These are phyloP conservation scores for Thymus quinquecostatus DNA, from an alignment of 257 asterid species.

Conservation along the genomic window DNA sequence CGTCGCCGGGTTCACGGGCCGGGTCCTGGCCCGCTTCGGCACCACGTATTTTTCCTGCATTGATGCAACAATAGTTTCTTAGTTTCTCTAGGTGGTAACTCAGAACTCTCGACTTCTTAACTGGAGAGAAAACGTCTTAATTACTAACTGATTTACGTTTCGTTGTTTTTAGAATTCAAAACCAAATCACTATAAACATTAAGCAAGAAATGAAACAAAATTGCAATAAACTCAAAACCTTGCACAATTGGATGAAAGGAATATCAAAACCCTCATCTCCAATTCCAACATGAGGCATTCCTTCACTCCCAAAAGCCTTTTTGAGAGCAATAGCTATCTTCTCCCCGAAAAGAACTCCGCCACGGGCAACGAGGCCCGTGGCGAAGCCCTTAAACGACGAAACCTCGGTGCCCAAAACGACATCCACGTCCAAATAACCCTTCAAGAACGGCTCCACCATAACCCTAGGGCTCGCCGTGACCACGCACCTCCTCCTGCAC, in stretches of 20 bases:
- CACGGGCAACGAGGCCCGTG: conserved; percentile 21
- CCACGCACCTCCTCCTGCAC: conserved; percentile 35
- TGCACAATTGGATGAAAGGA: conserved; percentile 23
- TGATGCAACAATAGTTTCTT: too few species aligned
- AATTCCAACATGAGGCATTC: conserved; percentile 15
- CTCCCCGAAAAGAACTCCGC: conserved; percentile 19
- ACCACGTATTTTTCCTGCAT: conserved; percentile 39
- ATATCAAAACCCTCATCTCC: neutral
- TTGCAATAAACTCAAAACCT: neutral
- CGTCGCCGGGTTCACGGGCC: conserved; percentile 18
- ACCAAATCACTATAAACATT: too few species aligned
- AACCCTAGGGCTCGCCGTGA: conserved; percentile 34
- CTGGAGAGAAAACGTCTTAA: too few species aligned
- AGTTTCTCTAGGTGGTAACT: too few species aligned
- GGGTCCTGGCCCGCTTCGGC: conserved; percentile 3
- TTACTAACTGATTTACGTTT: too few species aligned
- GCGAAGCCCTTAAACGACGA: conserved; percentile 26
- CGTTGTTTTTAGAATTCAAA: too few species aligned
- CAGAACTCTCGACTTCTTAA: too few species aligned
- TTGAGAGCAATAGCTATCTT: conserved; percentile 13
- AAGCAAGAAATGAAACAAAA: too few species aligned
- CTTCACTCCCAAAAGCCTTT: neutral
- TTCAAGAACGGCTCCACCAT: conserved; percentile 42
- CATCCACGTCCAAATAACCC: conserved; percentile 30
- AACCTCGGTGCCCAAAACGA: conserved; percentile 42